Conservation (phyloP, 2,329 filamentous ascomycete genomes). For the Akanthomyces lecanii region DNA sequence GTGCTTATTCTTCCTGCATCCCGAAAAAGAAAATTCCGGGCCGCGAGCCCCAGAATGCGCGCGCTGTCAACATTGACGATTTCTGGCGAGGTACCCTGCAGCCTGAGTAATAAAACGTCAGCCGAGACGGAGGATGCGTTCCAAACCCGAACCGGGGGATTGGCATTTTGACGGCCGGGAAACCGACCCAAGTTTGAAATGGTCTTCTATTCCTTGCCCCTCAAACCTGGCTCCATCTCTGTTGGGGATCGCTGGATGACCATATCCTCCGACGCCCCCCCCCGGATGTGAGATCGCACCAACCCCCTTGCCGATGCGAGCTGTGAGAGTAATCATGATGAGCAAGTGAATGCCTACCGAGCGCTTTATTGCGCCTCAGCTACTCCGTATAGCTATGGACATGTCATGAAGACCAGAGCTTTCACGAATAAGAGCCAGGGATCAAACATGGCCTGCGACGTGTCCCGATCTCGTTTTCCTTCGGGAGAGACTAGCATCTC, state of each 20-base stretch:
- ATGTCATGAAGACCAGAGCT: too few species aligned
- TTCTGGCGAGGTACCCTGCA: slow-evolving; percentile 2
- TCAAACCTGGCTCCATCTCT: neutral
- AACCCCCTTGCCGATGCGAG: too few species aligned
- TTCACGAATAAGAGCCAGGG: too few species aligned
- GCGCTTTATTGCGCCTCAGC: neutral
- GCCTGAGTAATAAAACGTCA: slow-evolving; percentile 11
- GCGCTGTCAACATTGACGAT: neutral
- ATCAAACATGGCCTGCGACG: neutral
- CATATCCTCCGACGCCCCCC: too few species aligned
- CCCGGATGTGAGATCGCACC: too few species aligned
- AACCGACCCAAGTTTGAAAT: neutral
- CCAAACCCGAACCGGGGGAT: neutral
- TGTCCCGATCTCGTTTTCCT: neutral
- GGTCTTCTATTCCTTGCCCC: neutral
- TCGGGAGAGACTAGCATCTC: neutral
- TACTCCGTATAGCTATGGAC: neutral
- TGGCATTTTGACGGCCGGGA: neutral
- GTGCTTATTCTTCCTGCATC: neutral
- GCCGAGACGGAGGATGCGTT: neutral
- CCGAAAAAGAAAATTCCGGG: neutral
- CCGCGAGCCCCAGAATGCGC: neutral
- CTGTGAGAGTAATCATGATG: too few species aligned
- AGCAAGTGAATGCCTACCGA: too few species aligned
- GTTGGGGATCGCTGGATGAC: neutral